These are phyloP conservation scores for Globisporangium splendens DNA, from an alignment of 352 stramenopile genomes.

Conservation along the genomic window DNA sequence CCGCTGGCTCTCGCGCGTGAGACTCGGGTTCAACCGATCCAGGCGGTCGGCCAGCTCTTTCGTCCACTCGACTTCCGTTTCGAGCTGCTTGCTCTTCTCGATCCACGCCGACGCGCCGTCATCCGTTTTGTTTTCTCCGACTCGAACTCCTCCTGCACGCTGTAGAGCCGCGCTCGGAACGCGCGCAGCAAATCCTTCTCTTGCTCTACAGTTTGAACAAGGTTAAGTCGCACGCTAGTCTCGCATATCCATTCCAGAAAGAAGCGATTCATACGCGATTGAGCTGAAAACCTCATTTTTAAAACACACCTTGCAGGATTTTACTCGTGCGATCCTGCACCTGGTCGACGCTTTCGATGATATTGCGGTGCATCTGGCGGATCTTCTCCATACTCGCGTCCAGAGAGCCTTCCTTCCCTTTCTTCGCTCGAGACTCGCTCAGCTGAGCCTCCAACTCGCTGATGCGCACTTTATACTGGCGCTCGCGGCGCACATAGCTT, in stretches of 20 bases:
- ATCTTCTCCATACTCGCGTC: conserved; percentile 82
- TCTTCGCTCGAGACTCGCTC: conserved; percentile 64
- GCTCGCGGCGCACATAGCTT: conserved; percentile 84
- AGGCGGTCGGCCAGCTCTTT: conserved; percentile 89
- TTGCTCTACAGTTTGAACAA: conserved; percentile 45
- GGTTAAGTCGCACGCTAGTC: no score
- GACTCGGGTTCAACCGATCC: conserved; percentile 87
- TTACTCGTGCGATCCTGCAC: conserved; percentile 89
- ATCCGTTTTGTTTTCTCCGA: conserved; percentile 90
- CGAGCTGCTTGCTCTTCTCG: conserved; percentile 87
- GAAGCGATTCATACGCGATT: no score
- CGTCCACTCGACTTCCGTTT: conserved; percentile 87
- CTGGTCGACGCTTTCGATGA: conserved; percentile 87
- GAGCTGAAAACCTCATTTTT: no score
- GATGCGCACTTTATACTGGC: conserved; percentile 86
- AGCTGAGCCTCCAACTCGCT: conserved; percentile 72
- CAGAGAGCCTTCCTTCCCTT: conserved; percentile 58
- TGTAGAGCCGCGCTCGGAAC: conserved; percentile 90
- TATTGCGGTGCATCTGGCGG: conserved; percentile 78
- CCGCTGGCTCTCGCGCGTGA: conserved; percentile 84
- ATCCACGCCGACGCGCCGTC: conserved; percentile 89
- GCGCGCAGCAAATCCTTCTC: conserved; percentile 89
- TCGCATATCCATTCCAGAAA: no score
- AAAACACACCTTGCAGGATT: conserved; percentile 65
- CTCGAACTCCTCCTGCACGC: conserved; percentile 91